Evolutionary conservation across 495 filamentous ascomycete species (phyloP), one percentile per base, ranked within the genome.

Genomic region (Podospora didyma): DNA sequence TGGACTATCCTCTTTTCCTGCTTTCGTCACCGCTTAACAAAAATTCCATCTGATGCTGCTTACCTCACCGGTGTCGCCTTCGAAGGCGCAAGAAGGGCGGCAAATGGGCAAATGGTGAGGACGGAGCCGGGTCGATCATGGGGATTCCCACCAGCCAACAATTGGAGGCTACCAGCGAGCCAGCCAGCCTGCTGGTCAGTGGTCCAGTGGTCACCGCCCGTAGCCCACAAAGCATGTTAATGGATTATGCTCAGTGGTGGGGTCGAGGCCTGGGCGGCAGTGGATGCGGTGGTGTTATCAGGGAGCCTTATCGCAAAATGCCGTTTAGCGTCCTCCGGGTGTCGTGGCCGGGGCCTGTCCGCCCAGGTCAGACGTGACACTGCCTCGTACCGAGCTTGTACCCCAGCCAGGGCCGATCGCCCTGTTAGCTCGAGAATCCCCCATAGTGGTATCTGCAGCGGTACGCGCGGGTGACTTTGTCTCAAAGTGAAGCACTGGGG

Each of bases 271-370:
- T n/a, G 47, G 22, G 21, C 22, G 16, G 24, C 24, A 14, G 22
- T 22, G 24, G 17, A 49, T 31, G 55, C 19, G 55, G 57, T 65
- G 60, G 49, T 62, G 62, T 58, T 69, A 69, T 67, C 63, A 46
- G 47, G 31, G 48, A 56, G 63, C 59, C 63, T 65, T 70, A 69
- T 69, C 68, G 64, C 61, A 54, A 58, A 56, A 59, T 59, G 53
- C 64, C 64, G 56, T 58, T 59, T 49, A 14, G 14, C 39, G 39
- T 42, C 39, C n/a, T 14, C 60, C 62, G 64, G 49, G 59, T 58
- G 57, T 53, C 54, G 44, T 57, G 49, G 46, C 20, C 14, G 17
- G 10, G 37, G 26, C 28, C 24, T 21, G 14, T 14, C 5, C n/a
- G 7, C 14, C 39, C 12, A 42, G 20, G 31, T 20, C 16, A 50